Conservation (phyloP, 768 basidiomycete species). For the Gloeopeniophorella convolvens region DNA sequence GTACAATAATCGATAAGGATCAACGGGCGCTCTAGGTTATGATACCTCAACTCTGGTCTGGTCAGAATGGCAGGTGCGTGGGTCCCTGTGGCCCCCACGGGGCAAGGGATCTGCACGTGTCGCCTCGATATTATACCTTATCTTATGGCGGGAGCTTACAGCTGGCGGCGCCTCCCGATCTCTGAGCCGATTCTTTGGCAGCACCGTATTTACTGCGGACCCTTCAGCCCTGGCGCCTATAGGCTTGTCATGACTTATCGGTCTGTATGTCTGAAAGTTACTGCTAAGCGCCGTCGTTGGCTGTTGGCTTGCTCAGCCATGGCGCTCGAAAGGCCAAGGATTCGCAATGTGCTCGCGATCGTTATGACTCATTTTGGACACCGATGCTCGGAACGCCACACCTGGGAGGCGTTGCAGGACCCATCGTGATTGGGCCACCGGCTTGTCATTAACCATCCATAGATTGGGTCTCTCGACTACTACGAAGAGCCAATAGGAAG, state of each 20-base stretch:
- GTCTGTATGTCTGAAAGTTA: not conserved
- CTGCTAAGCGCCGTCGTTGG: not conserved
- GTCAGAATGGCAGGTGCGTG: not conserved
- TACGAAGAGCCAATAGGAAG: too few species aligned
- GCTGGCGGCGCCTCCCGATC: slow-evolving; percentile 2
- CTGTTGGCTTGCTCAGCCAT: not conserved
- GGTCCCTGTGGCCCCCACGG: not conserved
- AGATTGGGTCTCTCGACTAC: too few species aligned
- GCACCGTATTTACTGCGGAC: too few species aligned
- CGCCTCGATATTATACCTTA: slow-evolving; percentile 1
- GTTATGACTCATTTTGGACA: too few species aligned
- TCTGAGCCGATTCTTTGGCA: not conserved
- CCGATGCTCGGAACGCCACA: too few species aligned
- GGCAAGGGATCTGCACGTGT: not conserved
- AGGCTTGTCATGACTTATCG: not conserved
- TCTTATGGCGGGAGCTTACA: not conserved
- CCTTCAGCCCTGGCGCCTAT: not conserved
- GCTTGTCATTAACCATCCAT: too few species aligned
- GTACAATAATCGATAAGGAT: slow-evolving; percentile 7
- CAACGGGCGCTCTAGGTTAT: not conserved
- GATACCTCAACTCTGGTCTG: slow-evolving; percentile 1
- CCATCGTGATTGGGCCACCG: too few species aligned
- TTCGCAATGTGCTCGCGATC: too few species aligned
- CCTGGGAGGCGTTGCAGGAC: too few species aligned
- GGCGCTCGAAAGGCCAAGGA: too few species aligned